phyloP scores from a whole-genome alignment of 1,284 basidiomycete species.

The Ceratobasidium sp. region DNA sequence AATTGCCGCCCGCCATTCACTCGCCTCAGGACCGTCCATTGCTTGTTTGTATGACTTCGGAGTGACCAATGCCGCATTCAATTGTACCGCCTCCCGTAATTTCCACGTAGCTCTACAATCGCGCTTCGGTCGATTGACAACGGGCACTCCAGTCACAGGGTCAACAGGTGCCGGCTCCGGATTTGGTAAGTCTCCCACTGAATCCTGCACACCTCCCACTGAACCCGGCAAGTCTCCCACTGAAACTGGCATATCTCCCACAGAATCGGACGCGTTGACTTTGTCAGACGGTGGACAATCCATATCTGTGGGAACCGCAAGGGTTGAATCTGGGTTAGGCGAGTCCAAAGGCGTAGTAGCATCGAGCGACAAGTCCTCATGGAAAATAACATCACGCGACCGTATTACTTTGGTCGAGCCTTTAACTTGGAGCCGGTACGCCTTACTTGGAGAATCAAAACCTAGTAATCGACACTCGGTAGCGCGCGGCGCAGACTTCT shows the following conservation, averaged over 20 bases:
- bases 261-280: neutral
- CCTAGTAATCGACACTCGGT: conserved; percentile 22
- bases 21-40: neutral
- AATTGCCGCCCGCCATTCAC: neutral
- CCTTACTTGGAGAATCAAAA: conserved; percentile 12
- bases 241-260: neutral
- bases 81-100: neutral
- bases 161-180: neutral
- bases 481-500: neutral
- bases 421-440: neutral
- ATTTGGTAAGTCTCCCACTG: neutral
- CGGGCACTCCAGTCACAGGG: neutral
- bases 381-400: conserved; percentile 38
- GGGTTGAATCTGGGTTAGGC: neutral
- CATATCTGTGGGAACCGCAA: neutral
- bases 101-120: neutral
- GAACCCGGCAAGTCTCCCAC: neutral
- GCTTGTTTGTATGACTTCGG: neutral
- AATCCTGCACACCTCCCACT: conserved; percentile 7
- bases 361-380: conserved; percentile 22
- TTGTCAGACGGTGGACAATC: neutral
- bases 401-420: conserved; percentile 4
- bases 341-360: neutral
- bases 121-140: neutral
- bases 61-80: neutral